Evolutionary conservation across 164 flowering plant species (phyloP), one percentile per base, ranked within the genome.

Genomic region (Stephania cephalantha): DNA sequence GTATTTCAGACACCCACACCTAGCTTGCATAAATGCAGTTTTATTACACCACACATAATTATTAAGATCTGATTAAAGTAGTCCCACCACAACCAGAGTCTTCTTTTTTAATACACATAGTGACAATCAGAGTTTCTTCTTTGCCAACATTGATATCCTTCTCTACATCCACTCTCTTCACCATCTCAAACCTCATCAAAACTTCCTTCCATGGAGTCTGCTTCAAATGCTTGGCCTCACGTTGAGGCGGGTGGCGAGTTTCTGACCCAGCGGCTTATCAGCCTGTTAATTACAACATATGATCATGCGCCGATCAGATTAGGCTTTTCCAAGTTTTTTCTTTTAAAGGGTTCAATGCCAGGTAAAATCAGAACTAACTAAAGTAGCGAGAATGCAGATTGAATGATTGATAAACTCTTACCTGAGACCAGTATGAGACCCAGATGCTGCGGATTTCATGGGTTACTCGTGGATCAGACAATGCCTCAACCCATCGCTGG

Each of bases 391-490:
- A 5, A 11, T 53, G 53, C n/a, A 1, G 20, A 18, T n/a, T 7
- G 22, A 18, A 61, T 61, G 20, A 61, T n/a, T 6, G 0, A 61
- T n/a, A 17, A 15, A 18, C 8, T 64, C 77, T 73, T 7, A 92
- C 98, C 92, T 90, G 97, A 82, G 95, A 76, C 91, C 92, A 91
- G 84, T 87, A 92, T 17, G 96, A 85, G 81, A 94, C 76, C 98
- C 98, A 94, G 76, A 89, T 89, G 81, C 83, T 79, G 74, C 93
- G 88, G 78, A 94, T 85, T 79, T 92, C 98, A 71, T 89, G 92
- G 69, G 98, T 94, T 77, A 92, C 88, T 63, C 97, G 89, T 5
- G 92, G 88, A 68, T 94, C 98, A 50, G 97, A 87, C 67, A 92
- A 70, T 20, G 94, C 90, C 6, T 88, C 87, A 72, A 94, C 84